Evolutionary conservation across 805 yeast genomes (phyloP).

Genomic region (Ogataea siamensis): DNA sequence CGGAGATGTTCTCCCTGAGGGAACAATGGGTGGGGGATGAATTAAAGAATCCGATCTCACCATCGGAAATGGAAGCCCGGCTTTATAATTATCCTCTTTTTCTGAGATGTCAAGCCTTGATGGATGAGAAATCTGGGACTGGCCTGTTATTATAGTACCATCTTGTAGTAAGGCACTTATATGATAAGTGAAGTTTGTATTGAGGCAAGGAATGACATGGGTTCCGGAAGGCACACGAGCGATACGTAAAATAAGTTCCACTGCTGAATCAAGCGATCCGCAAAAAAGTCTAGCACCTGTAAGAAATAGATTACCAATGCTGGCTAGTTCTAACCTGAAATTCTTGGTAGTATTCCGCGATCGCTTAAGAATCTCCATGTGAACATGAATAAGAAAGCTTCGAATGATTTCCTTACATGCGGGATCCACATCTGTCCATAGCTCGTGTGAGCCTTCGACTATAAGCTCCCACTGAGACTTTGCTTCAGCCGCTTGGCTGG

Average conservation of each 20-base stretch:
- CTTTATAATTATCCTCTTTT: neutral
- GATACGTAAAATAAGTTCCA: conserved; percentile 69
- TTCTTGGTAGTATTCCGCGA: conserved; percentile 53
- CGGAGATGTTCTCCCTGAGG: conserved; percentile 20
- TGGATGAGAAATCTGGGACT: conserved; percentile 92
- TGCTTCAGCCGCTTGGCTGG: conserved; percentile 49
- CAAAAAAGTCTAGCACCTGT: conserved; percentile 80
- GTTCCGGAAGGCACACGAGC: conserved; percentile 52
- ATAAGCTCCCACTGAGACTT: conserved; percentile 70
- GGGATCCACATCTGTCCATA: conserved; percentile 63
- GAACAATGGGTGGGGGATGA: conserved; percentile 25
- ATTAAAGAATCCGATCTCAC: conserved; percentile 20
- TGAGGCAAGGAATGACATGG: conserved; percentile 75
- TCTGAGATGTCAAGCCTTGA: conserved; percentile 8
- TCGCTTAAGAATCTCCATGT: conserved; percentile 71
- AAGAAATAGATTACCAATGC: conserved; percentile 79
- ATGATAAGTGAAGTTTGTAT: conserved; percentile 82
- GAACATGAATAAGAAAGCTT: conserved; percentile 74
- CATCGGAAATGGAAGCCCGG: neutral
- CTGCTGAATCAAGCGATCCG: conserved; percentile 82
- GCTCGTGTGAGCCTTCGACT: conserved; percentile 71
- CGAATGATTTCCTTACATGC: conserved; percentile 70
- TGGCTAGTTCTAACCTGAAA: conserved; percentile 74
- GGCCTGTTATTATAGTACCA: conserved; percentile 81
- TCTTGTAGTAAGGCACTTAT: conserved; percentile 72